These are phyloP conservation scores for Stachybotrys echinatus DNA, from an alignment of 2,329 filamentous ascomycete genomes.

Conservation along the genomic window DNA sequence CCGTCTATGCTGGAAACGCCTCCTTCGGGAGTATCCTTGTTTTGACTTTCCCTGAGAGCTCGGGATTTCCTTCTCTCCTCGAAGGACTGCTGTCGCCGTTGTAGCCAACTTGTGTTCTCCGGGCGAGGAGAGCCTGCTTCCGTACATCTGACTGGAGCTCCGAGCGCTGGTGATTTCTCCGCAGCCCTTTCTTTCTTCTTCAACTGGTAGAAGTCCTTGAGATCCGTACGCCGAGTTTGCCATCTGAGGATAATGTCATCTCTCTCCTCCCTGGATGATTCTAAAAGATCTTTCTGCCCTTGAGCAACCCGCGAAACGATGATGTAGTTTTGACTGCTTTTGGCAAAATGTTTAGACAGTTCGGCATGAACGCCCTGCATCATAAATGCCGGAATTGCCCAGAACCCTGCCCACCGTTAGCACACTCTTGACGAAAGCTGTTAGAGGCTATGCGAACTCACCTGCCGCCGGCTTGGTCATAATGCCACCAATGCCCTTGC, in stretches of 20 bases:
- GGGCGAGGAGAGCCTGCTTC: slow-evolving; percentile 5
- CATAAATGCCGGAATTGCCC: slow-evolving; percentile 72
- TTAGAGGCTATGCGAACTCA: slow-evolving; percentile 34
- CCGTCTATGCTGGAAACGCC: slow-evolving; percentile 5
- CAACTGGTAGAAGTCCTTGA: slow-evolving; percentile 53
- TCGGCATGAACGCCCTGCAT: slow-evolving; percentile 80
- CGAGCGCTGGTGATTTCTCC: slow-evolving; percentile 21
- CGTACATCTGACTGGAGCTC: slow-evolving; percentile 7
- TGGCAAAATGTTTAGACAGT: slow-evolving; percentile 64
- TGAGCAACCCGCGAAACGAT: slow-evolving; percentile 71
- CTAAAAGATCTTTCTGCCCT: slow-evolving; percentile 61
- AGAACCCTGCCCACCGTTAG: slow-evolving; percentile 41
- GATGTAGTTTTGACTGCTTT: slow-evolving; percentile 73
- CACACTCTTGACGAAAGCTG: neutral
- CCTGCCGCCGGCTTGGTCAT: slow-evolving; percentile 78
- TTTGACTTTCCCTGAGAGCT: slow-evolving; percentile 40
- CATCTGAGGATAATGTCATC: slow-evolving; percentile 61
- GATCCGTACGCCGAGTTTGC: slow-evolving; percentile 53
- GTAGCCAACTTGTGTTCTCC: slow-evolving; percentile 40
- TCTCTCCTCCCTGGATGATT: slow-evolving; percentile 52
- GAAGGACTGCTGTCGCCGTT: slow-evolving; percentile 40
- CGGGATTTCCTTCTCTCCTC: slow-evolving; percentile 48
- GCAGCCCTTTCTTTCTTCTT: slow-evolving; percentile 40
- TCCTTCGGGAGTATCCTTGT: slow-evolving; percentile 12
- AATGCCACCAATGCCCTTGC: slow-evolving; percentile 76